These are phyloP conservation scores for Colletotrichum sublineola DNA, from an alignment of 2,329 filamentous ascomycete genomes.

Conservation along the genomic window DNA sequence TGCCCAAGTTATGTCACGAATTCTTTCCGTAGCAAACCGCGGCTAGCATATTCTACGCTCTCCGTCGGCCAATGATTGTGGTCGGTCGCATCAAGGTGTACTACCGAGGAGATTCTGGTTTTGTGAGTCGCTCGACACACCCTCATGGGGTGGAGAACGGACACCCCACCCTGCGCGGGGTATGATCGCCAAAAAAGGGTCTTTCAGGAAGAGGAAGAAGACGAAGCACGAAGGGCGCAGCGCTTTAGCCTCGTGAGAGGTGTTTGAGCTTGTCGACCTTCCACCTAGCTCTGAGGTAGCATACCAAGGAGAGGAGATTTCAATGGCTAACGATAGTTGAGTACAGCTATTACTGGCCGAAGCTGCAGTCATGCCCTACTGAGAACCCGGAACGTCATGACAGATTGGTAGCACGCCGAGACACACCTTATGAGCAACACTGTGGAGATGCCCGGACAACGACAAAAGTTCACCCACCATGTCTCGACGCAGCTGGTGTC, in stretches of 20 bases:
- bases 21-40: neutral
- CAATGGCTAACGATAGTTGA: conserved; percentile 8
- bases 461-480: conserved; percentile 3
- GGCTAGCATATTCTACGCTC: neutral
- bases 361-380: conserved; percentile 16
- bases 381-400: conserved; percentile 23
- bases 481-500: conserved; percentile 3
- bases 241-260: neutral
- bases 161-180: conserved; percentile 11
- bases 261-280: neutral
- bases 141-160: neutral
- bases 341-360: conserved; percentile 24
- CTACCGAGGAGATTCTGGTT: neutral
- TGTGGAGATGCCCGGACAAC: conserved; percentile 19
- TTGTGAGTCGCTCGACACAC: neutral
- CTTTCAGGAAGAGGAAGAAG: conserved; percentile 3
- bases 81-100: neutral
- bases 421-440: neutral
- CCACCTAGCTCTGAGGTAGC: neutral
- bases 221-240: conserved; percentile 11
- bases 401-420: conserved; percentile 12
- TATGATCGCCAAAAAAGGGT: conserved; percentile 14
- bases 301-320: neutral
- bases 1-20: neutral
- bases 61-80: neutral